These are phyloP conservation scores for Globisporangium heterothallicum DNA, from an alignment of 352 stramenopile species.

Conservation along the genomic window DNA sequence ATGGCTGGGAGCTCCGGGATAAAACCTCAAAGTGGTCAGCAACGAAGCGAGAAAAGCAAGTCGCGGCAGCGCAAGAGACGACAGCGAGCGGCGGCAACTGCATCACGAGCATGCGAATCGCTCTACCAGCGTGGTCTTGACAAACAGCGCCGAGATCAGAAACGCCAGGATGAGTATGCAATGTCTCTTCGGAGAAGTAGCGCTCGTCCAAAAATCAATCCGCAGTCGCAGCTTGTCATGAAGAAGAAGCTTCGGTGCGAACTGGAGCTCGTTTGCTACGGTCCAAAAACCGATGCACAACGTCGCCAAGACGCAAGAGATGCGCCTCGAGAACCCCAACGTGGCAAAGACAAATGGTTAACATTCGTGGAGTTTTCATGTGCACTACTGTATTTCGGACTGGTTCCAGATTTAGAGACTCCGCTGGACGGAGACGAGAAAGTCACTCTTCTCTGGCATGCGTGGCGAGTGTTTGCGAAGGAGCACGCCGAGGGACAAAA, in stretches of 20 bases:
- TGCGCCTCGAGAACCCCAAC: background rate
- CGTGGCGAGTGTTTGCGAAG: conserved; percentile 30
- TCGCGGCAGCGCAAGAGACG: conserved; percentile 10
- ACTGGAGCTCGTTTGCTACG: conserved; percentile 26
- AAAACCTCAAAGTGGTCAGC: conserved; percentile 4
- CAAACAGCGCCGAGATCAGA: conserved; percentile 25
- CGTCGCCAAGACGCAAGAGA: no score
- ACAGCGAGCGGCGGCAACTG: conserved; percentile 10
- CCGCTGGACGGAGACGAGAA: conserved; percentile 23
- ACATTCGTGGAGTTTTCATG: conserved; percentile 57
- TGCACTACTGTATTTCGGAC: conserved; percentile 48
- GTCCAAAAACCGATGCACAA: background rate
- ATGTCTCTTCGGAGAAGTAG: conserved; percentile 14
- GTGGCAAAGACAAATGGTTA: conserved; percentile 1
- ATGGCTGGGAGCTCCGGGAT: conserved; percentile 3
- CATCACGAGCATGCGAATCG: conserved; percentile 39
- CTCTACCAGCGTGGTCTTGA: conserved; percentile 44
- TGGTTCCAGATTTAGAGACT: conserved; percentile 36
- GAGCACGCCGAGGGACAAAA: conserved; percentile 11
- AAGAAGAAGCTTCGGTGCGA: conserved; percentile 32
- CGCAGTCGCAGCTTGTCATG: conserved; percentile 31
- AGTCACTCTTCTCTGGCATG: conserved; percentile 47
- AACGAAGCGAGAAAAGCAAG: conserved; percentile 12
- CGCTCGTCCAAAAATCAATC: conserved; percentile 29
- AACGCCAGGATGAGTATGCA: conserved; percentile 18